A percentile compares a stretch with the other conserved stretches of the same genome.
phyloP scores from a whole-genome alignment of 345 rosid species.

The Euphorbia pulcherrima region DNA sequence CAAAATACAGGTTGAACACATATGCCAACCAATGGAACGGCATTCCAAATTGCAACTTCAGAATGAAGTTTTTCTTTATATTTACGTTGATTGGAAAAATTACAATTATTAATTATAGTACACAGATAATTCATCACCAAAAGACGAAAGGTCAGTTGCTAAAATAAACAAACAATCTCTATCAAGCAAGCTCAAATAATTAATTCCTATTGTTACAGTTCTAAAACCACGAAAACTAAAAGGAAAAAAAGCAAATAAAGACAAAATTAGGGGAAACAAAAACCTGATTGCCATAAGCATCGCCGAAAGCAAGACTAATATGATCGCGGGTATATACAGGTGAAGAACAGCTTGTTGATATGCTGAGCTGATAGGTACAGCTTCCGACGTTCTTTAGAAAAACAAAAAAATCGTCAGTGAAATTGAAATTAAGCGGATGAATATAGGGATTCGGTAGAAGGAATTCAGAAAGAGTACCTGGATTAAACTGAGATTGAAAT shows the following conservation, averaged over 20 bases:
- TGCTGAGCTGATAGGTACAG: slow-evolving; percentile 39
- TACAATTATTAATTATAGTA: no score
- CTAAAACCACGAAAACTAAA: background rate
- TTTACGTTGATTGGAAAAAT: no score
- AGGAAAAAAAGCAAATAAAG: background rate
- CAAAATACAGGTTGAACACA: no score
- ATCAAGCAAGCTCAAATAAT: no score
- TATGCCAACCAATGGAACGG: no score
- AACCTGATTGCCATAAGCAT: slow-evolving; percentile 76
- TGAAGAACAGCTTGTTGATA: slow-evolving; percentile 61
- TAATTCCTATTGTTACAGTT: no score
- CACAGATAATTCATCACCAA: no score
- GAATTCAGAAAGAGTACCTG: slow-evolving; percentile 33
- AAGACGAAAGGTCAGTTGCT: no score
- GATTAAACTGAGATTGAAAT: slow-evolving; percentile 59
- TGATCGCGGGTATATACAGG: slow-evolving; percentile 58
- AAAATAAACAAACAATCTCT: no score
- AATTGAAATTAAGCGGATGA: background rate
- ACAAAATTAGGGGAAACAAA: slow-evolving; percentile 3
- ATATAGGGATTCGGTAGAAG: background rate
- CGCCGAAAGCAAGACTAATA: slow-evolving; percentile 66
- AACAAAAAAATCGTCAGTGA: background rate
- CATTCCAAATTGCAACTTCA: no score
- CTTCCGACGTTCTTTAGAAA: slow-evolving; percentile 20
- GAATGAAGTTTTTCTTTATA: no score